Conservation (phyloP, 768 basidiomycete species). For the Mycena polygramma region DNA sequence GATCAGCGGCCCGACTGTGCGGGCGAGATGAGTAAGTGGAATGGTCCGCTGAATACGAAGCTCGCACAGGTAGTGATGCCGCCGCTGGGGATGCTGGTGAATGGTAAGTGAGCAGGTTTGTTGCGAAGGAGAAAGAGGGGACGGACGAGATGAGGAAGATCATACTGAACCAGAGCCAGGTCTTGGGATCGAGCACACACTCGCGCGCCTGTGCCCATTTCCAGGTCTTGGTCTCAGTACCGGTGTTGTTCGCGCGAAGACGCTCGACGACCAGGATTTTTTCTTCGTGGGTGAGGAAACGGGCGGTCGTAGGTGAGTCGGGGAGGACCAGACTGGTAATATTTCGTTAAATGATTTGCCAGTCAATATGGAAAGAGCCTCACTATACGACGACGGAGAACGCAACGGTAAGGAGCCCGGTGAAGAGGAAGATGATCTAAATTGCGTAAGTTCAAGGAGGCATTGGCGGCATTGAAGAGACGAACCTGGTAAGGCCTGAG, state of each 20-base stretch:
- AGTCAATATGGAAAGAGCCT: not conserved
- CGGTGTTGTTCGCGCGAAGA: slow-evolving; percentile 39
- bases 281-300: slow-evolving; percentile 37
- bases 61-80: slow-evolving; percentile 34
- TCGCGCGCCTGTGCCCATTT: slow-evolving; percentile 36
- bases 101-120: not conserved
- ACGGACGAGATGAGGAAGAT: slow-evolving; percentile 37
- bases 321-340: slow-evolving; percentile 30
- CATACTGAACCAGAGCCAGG: slow-evolving; percentile 36
- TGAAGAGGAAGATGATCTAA: slow-evolving; percentile 38
- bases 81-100: slow-evolving; percentile 28
- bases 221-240: slow-evolving; percentile 46
- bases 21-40: not conserved
- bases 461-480: not conserved
- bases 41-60: not conserved
- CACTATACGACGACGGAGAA: slow-evolving; percentile 36
- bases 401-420: slow-evolving; percentile 32
- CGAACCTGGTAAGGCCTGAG: slow-evolving; percentile 35
- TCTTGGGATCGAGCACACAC: slow-evolving; percentile 36
- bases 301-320: slow-evolving; percentile 34
- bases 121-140: not conserved
- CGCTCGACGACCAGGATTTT: slow-evolving; percentile 37
- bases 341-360: not conserved
- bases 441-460: not conserved
- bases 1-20: slow-evolving; percentile 37